These are phyloP conservation scores for Penicillium sp. DNA, from an alignment of 2,329 filamentous ascomycete species.

Conservation along the genomic window DNA sequence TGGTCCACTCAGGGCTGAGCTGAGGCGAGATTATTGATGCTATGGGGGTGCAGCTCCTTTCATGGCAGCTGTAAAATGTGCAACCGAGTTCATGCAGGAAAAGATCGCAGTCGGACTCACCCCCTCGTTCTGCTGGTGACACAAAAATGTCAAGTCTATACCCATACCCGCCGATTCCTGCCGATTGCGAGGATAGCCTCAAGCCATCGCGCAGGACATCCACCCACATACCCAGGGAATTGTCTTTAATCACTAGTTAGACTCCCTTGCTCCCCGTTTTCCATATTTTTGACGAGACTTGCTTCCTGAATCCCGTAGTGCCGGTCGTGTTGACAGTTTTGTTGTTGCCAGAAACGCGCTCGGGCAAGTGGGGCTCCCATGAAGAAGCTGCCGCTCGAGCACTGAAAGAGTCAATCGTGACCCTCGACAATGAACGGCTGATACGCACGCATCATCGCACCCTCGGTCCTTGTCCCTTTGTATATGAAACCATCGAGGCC, in stretches of 20 bases:
- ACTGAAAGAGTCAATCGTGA: conserved; percentile 9
- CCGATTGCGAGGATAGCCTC: conserved; percentile 16
- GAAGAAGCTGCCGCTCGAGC: conserved; percentile 14
- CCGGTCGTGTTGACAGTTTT: conserved; percentile 11
- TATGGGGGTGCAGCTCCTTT: background rate
- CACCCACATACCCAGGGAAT: conserved; percentile 10
- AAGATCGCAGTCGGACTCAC: background rate
- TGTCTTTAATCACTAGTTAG: conserved; percentile 17
- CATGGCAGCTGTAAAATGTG: background rate
- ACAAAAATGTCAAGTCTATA: conserved; percentile 15
- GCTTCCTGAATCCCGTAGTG: background rate
- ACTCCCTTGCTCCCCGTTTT: background rate
- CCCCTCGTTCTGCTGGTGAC: background rate
- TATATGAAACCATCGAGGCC: conserved; percentile 15
- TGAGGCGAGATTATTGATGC: conserved; percentile 1
- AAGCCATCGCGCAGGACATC: conserved; percentile 8
- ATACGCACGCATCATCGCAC: conserved; percentile 20
- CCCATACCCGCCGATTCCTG: conserved; percentile 20
- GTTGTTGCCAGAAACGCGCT: conserved; percentile 15
- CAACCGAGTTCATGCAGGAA: background rate
- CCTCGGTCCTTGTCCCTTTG: conserved; percentile 18
- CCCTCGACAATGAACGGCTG: conserved; percentile 10
- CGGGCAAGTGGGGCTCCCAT: conserved; percentile 16
- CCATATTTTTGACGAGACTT: background rate
- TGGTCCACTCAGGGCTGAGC: conserved; percentile 4